A percentile compares a stretch with the other conserved stretches of the same genome.
These are phyloP conservation scores for Cornus controversa DNA, from an alignment of 148 eudicot species.

Conservation along the genomic window DNA sequence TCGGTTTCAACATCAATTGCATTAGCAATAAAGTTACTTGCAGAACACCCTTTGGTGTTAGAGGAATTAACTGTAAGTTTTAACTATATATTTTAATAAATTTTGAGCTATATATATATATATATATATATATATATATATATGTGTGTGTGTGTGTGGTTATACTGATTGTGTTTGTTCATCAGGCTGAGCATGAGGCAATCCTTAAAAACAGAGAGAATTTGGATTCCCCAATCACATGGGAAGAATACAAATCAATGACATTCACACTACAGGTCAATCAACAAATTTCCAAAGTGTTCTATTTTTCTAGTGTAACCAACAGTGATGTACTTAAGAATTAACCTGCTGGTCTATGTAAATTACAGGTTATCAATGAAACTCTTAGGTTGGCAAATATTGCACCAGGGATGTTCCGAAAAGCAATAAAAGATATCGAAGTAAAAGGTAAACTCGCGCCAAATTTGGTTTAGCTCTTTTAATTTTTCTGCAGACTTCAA, in stretches of 20 bases:
- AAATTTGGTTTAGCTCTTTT: not conserved
- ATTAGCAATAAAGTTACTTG: conserved; percentile 29
- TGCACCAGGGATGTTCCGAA: conserved; percentile 24
- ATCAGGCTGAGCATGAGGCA: conserved; percentile 63
- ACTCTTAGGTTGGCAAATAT: conserved; percentile 28
- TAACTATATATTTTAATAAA: not conserved
- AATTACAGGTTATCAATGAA: conserved; percentile 32
- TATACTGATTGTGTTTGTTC: not conserved
- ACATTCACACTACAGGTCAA: conserved; percentile 53
- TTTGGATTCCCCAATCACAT: conserved; percentile 38
- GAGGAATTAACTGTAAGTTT: conserved; percentile 32
- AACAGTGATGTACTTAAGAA: not conserved
- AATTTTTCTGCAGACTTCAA: not conserved
- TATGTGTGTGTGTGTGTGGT: no score
- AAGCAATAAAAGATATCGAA: conserved; percentile 26
- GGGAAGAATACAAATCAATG: conserved; percentile 69
- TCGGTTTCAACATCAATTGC: conserved; percentile 23
- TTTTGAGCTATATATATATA: not conserved
- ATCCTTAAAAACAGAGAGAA: conserved; percentile 41
- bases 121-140: not conserved
- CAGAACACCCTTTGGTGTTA: conserved; percentile 24
- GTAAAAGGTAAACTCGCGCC: conserved; percentile 13
- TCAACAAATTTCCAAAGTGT: not conserved
- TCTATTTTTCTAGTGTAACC: no score
- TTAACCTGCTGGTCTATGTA: not conserved